Evolutionary conservation across 2,329 filamentous ascomycete species (phyloP), one percentile per base, ranked within the genome.

Genomic region (Paraphoma chrysanthemicola): DNA sequence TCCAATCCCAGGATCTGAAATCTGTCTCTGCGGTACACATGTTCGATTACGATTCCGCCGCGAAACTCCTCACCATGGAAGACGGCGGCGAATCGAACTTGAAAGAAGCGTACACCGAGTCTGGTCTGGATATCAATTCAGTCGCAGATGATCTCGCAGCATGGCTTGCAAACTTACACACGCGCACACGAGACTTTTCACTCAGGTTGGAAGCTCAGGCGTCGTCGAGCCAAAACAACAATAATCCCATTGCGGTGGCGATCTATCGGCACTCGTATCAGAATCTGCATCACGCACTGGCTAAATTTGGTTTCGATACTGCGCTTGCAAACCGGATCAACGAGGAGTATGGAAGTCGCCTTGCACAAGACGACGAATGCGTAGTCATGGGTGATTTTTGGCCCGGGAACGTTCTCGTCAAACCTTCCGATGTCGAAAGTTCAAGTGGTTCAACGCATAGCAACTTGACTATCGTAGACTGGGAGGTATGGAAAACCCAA

Each of bases 341-440:
- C 44, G 67, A 67, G 11, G 45, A 57, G 7, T 78, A 68, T 17
- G 75, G 74, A 1, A 56, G 57, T 7, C 42, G 61, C 6, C 59
- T 77, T 3, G 50, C 45, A 6, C 62, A 44, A 2, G 75, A 77
- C 11, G 59, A 73, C 38, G 74, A 71, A 41, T 73, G 69, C 38
- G 44, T 78, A 0, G 77, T 75, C 36, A 74, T 78, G 45, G 77
- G 76, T 18, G 75, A 78, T 47, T 78, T 77, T 52, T 78, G 76
- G 76, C 72, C 76, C 1, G 75, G 74, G 0, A 78, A 78, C 30
- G 62, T 78, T 1, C 58, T 78, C 7, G 62, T 78, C 6, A 59
- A 54, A 14, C 23, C 49, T 9, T 14, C 18, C 14, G 18, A 5
- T 4, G 1, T 0, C 38, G 6, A 18, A 38, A 2, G 38, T 9